phyloP scores from a whole-genome alignment of 1,284 basidiomycete species.

The Trichosporon sp. region DNA sequence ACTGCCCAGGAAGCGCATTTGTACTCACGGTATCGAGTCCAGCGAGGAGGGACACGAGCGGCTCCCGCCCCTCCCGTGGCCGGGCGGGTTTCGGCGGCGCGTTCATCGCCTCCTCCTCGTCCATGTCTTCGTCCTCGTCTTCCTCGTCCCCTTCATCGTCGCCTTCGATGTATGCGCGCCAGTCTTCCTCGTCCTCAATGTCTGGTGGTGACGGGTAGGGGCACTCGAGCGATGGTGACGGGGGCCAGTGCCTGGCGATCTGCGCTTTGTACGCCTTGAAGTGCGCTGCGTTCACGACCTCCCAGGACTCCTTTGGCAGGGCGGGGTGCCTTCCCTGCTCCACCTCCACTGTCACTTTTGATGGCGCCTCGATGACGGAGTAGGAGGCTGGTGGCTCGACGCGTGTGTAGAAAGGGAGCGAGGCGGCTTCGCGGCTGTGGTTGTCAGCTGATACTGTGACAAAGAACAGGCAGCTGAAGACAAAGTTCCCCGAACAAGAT shows the following conservation, averaged over 20 bases:
- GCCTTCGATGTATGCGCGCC: constrained; percentile 31
- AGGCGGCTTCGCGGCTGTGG: constrained; percentile 34
- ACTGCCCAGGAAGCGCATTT: not conserved
- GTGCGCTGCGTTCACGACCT: constrained; percentile 40
- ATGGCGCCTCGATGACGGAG: not conserved
- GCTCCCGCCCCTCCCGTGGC: constrained; percentile 33
- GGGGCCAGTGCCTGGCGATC: constrained; percentile 30
- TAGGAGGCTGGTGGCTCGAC: constrained; percentile 25
- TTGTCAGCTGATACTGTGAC: not conserved
- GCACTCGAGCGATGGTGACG: constrained; percentile 25
- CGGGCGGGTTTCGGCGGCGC: not conserved
- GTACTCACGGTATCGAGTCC: constrained; percentile 41
- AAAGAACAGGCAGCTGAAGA: not conserved
- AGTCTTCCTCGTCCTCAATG: constrained; percentile 24
- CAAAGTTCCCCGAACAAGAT: too few species aligned
- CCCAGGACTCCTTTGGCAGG: constrained; percentile 45
- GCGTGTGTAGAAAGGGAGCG: constrained; percentile 41
- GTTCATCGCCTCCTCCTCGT: constrained; percentile 26
- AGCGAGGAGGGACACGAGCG: constrained; percentile 41
- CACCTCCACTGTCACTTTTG: not conserved
- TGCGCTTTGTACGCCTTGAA: constrained; percentile 34
- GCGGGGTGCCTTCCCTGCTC: constrained; percentile 29
- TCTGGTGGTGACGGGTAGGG: constrained; percentile 35
- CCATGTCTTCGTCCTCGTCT: constrained; percentile 32
- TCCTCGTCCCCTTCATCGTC: constrained; percentile 12